Evolutionary conservation across 495 filamentous ascomycete genomes (phyloP).

Genomic region (Aspergillus affinis): DNA sequence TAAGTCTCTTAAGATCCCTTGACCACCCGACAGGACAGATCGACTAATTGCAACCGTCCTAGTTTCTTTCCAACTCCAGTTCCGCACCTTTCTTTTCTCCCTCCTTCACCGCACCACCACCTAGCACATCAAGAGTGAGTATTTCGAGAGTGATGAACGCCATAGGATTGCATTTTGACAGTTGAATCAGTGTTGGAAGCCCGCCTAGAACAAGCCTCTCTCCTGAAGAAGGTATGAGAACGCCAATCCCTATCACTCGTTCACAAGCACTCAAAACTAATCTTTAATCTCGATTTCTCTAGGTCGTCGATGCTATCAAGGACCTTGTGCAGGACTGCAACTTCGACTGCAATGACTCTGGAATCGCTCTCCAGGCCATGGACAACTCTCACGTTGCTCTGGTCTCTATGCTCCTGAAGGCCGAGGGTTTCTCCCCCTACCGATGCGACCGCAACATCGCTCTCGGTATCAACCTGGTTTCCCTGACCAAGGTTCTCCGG

Average conservation of each 20-base stretch:
- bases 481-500: conserved; percentile 95
- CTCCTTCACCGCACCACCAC: conserved; percentile 13
- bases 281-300: conserved; percentile 15
- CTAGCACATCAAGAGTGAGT: conserved; percentile 39
- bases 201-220: conserved; percentile 87
- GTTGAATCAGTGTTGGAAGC: conserved; percentile 81
- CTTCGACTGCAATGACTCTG: conserved; percentile 99
- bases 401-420: conserved; percentile 97
- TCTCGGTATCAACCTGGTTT: conserved; percentile 93
- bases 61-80: conserved; percentile 1
- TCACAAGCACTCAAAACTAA: conserved; percentile 6
- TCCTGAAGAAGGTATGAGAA: conserved; percentile 85
- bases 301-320: conserved; percentile 99
- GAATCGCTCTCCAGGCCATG: conserved; percentile 98
- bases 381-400: conserved; percentile 99
- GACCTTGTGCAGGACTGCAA: conserved; percentile 99
- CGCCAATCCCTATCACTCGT: not conserved
- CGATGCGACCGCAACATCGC: conserved; percentile 99
- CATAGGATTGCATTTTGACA: conserved; percentile 13
- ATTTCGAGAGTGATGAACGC: not conserved
- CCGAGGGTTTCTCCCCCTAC: conserved; percentile 93
- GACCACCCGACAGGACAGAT: no score
- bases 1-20: not conserved
- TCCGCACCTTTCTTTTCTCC: conserved; percentile 5
- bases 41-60: not conserved